Conservation (phyloP, 495 filamentous ascomycete genomes). For the Cryomyces minteri region DNA sequence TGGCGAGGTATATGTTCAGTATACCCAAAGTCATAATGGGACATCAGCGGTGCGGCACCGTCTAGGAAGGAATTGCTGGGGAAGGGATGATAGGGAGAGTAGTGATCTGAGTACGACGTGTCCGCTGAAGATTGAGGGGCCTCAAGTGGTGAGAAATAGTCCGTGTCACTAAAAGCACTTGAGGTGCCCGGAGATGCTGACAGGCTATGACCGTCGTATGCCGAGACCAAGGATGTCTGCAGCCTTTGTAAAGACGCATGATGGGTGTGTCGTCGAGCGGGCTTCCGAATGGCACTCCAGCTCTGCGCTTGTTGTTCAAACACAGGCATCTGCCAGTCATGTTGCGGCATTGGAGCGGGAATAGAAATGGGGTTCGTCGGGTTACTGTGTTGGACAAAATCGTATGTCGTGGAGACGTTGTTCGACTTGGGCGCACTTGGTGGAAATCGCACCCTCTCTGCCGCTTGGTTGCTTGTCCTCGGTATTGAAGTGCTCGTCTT, state of each 20-base stretch:
- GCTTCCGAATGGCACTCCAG: neutral
- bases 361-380: constrained; percentile 18
- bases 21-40: too few relatives aligned
- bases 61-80: too few relatives aligned
- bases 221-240: constrained; percentile 19
- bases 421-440: too few relatives aligned
- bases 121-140: constrained; percentile 20
- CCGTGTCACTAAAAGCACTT: constrained; percentile 26
- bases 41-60: too few relatives aligned
- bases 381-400: constrained; percentile 1
- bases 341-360: constrained; percentile 10
- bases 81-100: too few relatives aligned
- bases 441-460: too few relatives aligned
- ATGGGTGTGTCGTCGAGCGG: constrained; percentile 1
- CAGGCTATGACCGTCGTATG: constrained; percentile 19
- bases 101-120: too few relatives aligned
- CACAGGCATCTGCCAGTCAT: constrained; percentile 15
- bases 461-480: too few relatives aligned
- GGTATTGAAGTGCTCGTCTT: too few relatives aligned
- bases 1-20: too few relatives aligned
- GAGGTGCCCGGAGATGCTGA: constrained; percentile 25
- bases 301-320: constrained; percentile 13
- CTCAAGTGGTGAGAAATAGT: constrained; percentile 26
- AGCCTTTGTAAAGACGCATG: constrained; percentile 21
- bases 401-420: too few relatives aligned